Base-by-base conservation (phyloP, 495 filamentous ascomycete species). In the Schizothecium vesticola region DNA sequence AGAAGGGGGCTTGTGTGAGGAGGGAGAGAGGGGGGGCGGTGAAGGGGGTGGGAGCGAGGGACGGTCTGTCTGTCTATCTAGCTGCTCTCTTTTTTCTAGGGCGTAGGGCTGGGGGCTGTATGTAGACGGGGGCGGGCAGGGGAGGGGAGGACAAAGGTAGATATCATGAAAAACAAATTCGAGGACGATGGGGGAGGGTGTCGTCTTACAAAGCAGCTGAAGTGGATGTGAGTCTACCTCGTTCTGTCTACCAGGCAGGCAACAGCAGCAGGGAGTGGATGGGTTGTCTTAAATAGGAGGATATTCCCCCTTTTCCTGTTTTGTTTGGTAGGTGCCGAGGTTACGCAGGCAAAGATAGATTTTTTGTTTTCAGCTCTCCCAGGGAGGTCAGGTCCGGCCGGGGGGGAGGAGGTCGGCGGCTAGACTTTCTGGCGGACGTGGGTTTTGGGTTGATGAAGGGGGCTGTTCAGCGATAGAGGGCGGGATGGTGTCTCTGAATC, bases 11-110 rank as follows among this genome's bases (percentile, higher is more conserved):
- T n/a, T 51, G 57, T n/a, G 23, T 59, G 24, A 51, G 3, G 28
- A 26, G 2, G n/a, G 43, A 59, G 62, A 56, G 62, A 57, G 64
- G 62, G 58, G 51, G 64, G 64, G 58, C 43, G 61, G 31, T 22
- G 51, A 67, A 59, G 28, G 65, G 56, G 64, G 60, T 59, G 12
- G 8, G 22, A 10, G 33, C 4, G 23, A 55, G 24, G 9, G 43
- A 2, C 12, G 11, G 12, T 36, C 31, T 36, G 31, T 36, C 11
- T n/a, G 16, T 51, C 43, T 51, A 3, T 51, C 43, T 8, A 51
- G 19, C 43, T 51, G 43, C 16, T 51, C 43, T 51, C 43, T n/a
- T 7, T n/a, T 19, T 51, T 51, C 43, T 51, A 6, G 16, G 16
- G 2, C 16, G 6, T n/a, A 51, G 43, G 19, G 19, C 13, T 51